phyloP scores from a whole-genome alignment of 495 filamentous ascomycete species.

The Aspergillus sclerotioniger region DNA sequence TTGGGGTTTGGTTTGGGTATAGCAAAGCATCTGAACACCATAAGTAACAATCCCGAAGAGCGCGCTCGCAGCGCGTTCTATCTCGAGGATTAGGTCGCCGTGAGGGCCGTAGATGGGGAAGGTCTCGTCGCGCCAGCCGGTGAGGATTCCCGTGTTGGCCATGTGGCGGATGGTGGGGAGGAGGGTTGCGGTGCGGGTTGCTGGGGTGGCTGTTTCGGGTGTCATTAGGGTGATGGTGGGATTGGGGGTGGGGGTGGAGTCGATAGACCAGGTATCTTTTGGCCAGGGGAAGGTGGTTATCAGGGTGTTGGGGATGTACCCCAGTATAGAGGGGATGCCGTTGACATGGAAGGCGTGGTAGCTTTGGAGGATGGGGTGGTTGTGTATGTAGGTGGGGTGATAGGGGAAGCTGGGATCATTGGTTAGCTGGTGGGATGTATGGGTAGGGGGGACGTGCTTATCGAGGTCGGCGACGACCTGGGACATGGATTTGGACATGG shows the following conservation, averaged over 20 bases:
- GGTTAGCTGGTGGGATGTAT: too few relatives aligned
- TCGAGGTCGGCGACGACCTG: too few relatives aligned
- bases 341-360: background rate
- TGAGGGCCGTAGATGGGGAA: slow-evolving; percentile 41
- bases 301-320: background rate
- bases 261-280: background rate
- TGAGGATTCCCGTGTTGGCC: slow-evolving; percentile 38
- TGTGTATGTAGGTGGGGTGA: too few relatives aligned
- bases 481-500: too few relatives aligned
- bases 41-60: slow-evolving; percentile 51
- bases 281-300: background rate
- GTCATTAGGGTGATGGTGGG: background rate
- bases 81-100: slow-evolving; percentile 33
- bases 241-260: background rate
- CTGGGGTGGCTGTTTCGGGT: background rate
- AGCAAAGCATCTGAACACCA: slow-evolving; percentile 52
- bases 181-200: background rate
- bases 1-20: too few relatives aligned
- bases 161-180: background rate
- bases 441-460: too few relatives aligned
- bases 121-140: slow-evolving; percentile 46
- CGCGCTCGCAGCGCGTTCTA: slow-evolving; percentile 47
- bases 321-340: background rate
- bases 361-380: background rate
- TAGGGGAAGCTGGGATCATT: too few relatives aligned